phyloP scores from a whole-genome alignment of 2,329 filamentous ascomycete species.

The Teratosphaeria viscida region DNA sequence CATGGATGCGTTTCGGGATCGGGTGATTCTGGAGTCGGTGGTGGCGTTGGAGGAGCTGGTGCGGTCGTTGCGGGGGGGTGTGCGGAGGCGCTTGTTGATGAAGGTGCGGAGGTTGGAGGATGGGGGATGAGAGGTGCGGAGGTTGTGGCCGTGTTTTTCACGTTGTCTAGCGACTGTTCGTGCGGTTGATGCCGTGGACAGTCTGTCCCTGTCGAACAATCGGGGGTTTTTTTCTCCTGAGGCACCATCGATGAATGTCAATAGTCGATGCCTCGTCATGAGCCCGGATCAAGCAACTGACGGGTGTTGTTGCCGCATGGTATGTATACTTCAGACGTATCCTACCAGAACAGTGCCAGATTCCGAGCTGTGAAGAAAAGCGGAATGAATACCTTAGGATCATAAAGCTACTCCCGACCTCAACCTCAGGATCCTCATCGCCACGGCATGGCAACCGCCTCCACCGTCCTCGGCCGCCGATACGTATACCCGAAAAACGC shows the following conservation, averaged over 20 bases:
- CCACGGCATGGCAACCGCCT: neutral
- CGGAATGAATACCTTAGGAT: neutral
- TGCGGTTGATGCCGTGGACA: too few relatives aligned
- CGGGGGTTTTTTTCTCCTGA: too few relatives aligned
- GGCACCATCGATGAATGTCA: too few relatives aligned
- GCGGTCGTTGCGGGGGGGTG: neutral
- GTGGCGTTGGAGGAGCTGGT: neutral
- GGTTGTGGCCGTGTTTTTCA: too few relatives aligned
- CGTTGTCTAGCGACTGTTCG: too few relatives aligned
- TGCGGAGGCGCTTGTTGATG: neutral
- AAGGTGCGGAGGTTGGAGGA: neutral
- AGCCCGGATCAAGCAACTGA: too few relatives aligned
- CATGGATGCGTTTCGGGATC: neutral
- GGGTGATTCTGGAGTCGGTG: neutral
- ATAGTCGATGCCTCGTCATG: too few relatives aligned
- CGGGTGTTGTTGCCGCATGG: too few relatives aligned
- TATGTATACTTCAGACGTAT: neutral
- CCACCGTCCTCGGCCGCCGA: slow-evolving; percentile 33
- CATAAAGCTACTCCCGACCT: neutral
- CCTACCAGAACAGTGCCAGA: neutral
- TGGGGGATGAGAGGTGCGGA: neutral
- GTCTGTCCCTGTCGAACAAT: too few relatives aligned
- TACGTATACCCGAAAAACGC: slow-evolving; percentile 91
- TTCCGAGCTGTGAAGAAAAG: neutral
- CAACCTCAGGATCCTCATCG: neutral